phyloP scores from a whole-genome alignment of 176 grass and related monocot species.

The Zizania latifolia region DNA sequence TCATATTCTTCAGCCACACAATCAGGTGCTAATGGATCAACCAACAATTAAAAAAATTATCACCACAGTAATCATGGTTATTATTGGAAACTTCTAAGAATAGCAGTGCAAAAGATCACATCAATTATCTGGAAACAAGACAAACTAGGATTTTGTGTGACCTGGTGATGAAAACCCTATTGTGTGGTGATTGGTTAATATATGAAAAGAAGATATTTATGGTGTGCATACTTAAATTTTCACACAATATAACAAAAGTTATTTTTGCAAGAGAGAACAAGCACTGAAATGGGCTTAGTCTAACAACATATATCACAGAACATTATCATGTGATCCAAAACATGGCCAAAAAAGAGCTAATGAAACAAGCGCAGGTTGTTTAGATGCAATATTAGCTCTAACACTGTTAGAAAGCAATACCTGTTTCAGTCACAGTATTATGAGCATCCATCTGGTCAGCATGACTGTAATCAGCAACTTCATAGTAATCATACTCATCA shows the following conservation, averaged over 20 bases:
- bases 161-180: not conserved
- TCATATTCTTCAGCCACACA: constrained; percentile 42
- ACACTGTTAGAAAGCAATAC: not conserved
- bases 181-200: not conserved
- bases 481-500: constrained; percentile 57
- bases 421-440: constrained; percentile 42
- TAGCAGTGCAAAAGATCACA: not conserved
- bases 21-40: constrained; percentile 41
- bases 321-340: constrained; percentile 5
- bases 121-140: not conserved
- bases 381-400: not conserved
- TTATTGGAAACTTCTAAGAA: not conserved
- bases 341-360: not conserved
- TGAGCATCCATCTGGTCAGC: constrained; percentile 30
- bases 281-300: not conserved
- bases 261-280: not conserved
- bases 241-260: not conserved
- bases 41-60: constrained; percentile 6
- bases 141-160: constrained; percentile 1
- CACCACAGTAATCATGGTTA: not conserved
- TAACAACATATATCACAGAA: not conserved
- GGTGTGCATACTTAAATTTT: not conserved
- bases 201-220: not conserved
- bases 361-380: not conserved
- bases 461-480: constrained; percentile 18